Evolutionary conservation across 495 filamentous ascomycete species (phyloP).

Genomic region (Echria macrotheca): DNA sequence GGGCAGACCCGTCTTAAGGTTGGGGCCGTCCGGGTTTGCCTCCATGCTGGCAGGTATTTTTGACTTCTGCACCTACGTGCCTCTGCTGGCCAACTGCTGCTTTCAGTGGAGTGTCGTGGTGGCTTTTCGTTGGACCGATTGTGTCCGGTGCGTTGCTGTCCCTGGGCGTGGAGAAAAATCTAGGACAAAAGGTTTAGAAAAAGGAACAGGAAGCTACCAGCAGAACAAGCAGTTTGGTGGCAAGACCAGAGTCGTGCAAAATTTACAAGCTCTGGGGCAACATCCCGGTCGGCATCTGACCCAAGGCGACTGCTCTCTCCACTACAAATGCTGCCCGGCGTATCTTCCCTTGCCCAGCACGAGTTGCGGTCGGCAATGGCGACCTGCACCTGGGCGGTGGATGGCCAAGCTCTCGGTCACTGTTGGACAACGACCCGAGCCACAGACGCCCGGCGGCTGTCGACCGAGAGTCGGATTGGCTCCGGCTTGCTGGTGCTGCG

Average conservation of each 20-base stretch:
- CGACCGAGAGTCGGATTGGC: conserved; percentile 2
- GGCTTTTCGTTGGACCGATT: not conserved
- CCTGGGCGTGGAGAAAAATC: no score
- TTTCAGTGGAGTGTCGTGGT: not conserved
- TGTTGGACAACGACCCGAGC: no score
- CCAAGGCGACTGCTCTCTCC: not conserved
- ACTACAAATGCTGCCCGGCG: not conserved
- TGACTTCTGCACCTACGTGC: no score
- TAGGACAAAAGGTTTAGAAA: no score
- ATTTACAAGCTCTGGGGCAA: conserved; percentile 4
- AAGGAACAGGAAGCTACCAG: no score
- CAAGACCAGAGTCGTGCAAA: conserved; percentile 13
- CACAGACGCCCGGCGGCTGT: not conserved
- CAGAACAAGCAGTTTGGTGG: not conserved
- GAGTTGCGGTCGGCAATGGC: not conserved
- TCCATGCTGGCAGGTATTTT: conserved; percentile 11
- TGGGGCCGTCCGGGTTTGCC: conserved; percentile 5
- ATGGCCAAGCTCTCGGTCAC: no score
- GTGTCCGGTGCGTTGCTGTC: not conserved
- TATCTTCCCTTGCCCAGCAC: not conserved
- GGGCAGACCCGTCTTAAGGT: not conserved
- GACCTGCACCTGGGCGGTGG: no score
- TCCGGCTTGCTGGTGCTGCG: not conserved
- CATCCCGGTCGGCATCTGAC: not conserved
- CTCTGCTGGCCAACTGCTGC: no score